phyloP scores from a whole-genome alignment of 352 stramenopile genomes.

The Globisporangium recalcitrans region DNA sequence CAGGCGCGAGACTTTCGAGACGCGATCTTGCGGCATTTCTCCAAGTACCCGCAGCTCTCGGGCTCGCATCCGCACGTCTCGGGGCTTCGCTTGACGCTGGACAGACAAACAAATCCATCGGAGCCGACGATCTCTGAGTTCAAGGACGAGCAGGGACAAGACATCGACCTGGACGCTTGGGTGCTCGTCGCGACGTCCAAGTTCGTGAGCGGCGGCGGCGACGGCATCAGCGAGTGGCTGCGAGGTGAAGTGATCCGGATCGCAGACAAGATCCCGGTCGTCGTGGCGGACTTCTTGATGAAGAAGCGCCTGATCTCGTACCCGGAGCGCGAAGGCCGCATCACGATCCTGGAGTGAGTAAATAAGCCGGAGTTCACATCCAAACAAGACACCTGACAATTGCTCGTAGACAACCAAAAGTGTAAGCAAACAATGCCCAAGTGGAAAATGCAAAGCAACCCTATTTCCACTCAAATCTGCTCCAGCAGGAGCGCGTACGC shows the following conservation, averaged over 20 bases:
- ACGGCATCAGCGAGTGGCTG: slow-evolving; percentile 73
- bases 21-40: slow-evolving; percentile 71
- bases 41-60: slow-evolving; percentile 67
- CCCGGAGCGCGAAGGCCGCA: slow-evolving; percentile 45
- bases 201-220: slow-evolving; percentile 72
- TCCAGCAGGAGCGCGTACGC: slow-evolving; percentile 33
- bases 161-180: slow-evolving; percentile 43
- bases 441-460: background rate
- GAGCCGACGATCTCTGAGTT: slow-evolving; percentile 35
- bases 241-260: slow-evolving; percentile 49
- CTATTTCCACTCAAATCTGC: slow-evolving; percentile 19
- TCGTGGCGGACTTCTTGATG: slow-evolving; percentile 52
- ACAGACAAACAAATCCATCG: slow-evolving; percentile 15
- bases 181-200: slow-evolving; percentile 74
- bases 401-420: background rate
- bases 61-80: slow-evolving; percentile 83
- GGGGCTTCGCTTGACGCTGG: slow-evolving; percentile 34
- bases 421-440: background rate
- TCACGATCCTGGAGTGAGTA: slow-evolving; percentile 58
- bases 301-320: slow-evolving; percentile 68
- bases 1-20: slow-evolving; percentile 55
- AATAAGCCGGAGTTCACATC: no score
- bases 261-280: slow-evolving; percentile 39
- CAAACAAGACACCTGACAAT: no score
- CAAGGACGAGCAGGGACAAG: slow-evolving; percentile 35